Conservation (phyloP, 2,329 filamentous ascomycete genomes). For the Diplodia scrobiculata region DNA sequence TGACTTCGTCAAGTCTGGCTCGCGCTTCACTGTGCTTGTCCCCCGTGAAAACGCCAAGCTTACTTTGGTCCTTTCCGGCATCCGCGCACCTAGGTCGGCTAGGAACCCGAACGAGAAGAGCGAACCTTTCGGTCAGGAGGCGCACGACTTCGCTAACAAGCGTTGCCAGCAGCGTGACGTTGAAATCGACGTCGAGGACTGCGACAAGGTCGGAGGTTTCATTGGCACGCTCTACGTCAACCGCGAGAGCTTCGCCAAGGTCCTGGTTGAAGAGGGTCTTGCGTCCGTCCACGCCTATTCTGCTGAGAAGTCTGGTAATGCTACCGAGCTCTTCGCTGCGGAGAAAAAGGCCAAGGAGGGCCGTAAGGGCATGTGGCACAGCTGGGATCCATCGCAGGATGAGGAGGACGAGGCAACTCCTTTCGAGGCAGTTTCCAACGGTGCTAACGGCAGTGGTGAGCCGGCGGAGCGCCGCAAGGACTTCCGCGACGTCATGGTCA, state of each 20-base stretch:
- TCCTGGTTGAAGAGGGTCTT: slow-evolving; percentile 89
- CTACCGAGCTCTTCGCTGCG: slow-evolving; percentile 80
- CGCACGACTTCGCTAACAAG: slow-evolving; percentile 84
- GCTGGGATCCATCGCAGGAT: slow-evolving; percentile 91
- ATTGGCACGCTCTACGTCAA: slow-evolving; percentile 93
- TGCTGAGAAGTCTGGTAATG: slow-evolving; percentile 91
- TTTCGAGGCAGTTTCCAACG: slow-evolving; percentile 50
- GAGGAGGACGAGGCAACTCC: slow-evolving; percentile 59
- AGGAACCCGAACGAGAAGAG: slow-evolving; percentile 76
- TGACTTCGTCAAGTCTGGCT: slow-evolving; percentile 97
- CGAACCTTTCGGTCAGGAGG: slow-evolving; percentile 94
- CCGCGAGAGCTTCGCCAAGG: slow-evolving; percentile 92
- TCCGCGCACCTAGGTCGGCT: slow-evolving; percentile 85
- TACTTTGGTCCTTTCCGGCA: slow-evolving; percentile 90
- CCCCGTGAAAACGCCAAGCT: slow-evolving; percentile 92
- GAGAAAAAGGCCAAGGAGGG: slow-evolving; percentile 88
- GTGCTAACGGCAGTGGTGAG: slow-evolving; percentile 53
- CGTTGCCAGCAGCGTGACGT: slow-evolving; percentile 92
- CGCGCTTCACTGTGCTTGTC: slow-evolving; percentile 87
- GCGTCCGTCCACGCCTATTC: slow-evolving; percentile 93
- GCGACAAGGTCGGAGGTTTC: slow-evolving; percentile 96
- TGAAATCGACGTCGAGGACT: slow-evolving; percentile 90
- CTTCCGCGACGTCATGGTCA: slow-evolving; percentile 92
- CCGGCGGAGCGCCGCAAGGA: slow-evolving; percentile 72
- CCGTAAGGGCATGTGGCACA: slow-evolving; percentile 85